Evolutionary conservation across 345 rosid genomes (phyloP), one percentile per base, ranked within the genome.

Genomic region (Salix dunnii): DNA sequence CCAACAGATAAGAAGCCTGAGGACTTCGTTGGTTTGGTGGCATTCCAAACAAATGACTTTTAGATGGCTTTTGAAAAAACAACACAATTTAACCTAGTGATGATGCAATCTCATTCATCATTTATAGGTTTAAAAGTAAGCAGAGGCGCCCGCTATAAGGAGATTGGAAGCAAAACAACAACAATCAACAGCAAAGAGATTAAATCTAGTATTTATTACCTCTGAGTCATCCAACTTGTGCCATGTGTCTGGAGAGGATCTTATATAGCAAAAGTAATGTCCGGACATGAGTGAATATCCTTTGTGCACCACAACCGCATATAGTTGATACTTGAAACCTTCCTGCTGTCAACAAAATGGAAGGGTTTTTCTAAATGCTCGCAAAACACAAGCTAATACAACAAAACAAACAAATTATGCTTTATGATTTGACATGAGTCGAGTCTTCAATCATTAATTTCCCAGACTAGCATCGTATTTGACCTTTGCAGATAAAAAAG

Each of bases 301-400:
- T 5, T 78, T 65, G 79, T 94, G 98, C 83, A 89, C 94, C 81
- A 94, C 96, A 83, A 92, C 28, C 38, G 90, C 98, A 77, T 92
- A 92, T 2, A 94, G 88, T 43, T 82, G 83, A 85, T 94, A 92
- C 78, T 86, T 94, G 77, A 84, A 74, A 42, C 67, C 72, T 67
- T 78, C 87, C 98, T 92, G 30, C 67, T 42, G 51, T 27, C 68
- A 68, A 70, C 51, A 72, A n/a, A 75, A 80, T 10, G 55, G 30
- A 74, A 20, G 23, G 30, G 5, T 25, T 18, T 68, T 40, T 49
- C 31, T 8, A 35, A 66, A 51, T 62, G 48, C 42, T 33, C 70
- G 38, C 40, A 6, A 75, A 75, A 69, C 0, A 46, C 16, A 55
- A 60, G 27, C 64, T 25, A 20, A 13, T 23, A 63, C 7, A 1